These are phyloP conservation scores for Dysphania ambrosioides DNA, from an alignment of 148 eudicot species.

Conservation along the genomic window DNA sequence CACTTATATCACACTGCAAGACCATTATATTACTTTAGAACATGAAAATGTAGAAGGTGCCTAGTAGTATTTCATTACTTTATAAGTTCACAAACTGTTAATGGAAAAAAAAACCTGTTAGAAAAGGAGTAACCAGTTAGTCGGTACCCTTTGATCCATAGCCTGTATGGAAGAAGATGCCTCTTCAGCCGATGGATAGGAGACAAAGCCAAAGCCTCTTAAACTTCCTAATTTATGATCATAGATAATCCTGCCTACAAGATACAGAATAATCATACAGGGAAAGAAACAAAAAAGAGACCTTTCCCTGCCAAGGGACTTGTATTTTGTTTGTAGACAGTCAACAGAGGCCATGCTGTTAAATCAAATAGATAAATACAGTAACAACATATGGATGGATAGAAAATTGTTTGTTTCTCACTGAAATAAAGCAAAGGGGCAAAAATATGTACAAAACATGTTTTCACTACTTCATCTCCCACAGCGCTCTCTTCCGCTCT, in stretches of 20 bases:
- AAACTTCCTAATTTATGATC: slow-evolving; percentile 83
- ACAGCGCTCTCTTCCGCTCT: neutral
- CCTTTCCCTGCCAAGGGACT: too few relatives aligned
- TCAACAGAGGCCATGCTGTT: too few relatives aligned
- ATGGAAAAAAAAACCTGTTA: too few relatives aligned
- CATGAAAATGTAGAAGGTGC: neutral
- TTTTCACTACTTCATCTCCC: neutral
- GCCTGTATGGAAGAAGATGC: slow-evolving; percentile 85
- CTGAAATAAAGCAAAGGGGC: neutral
- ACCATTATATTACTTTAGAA: too few relatives aligned
- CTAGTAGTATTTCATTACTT: neutral
- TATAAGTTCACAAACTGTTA: neutral
- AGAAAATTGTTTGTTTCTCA: neutral
- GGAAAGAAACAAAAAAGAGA: neutral
- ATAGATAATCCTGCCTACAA: slow-evolving; percentile 67
- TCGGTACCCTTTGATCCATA: slow-evolving; percentile 70
- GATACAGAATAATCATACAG: neutral
- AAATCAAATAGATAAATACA: neutral
- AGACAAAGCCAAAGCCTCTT: slow-evolving; percentile 88
- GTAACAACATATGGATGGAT: neutral
- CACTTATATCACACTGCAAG: neutral
- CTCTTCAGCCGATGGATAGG: slow-evolving; percentile 53
- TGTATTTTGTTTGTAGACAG: too few relatives aligned
- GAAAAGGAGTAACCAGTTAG: neutral
- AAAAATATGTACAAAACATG: neutral